Conservation (phyloP, 352 stramenopile species). For the Pythium chondricola region DNA sequence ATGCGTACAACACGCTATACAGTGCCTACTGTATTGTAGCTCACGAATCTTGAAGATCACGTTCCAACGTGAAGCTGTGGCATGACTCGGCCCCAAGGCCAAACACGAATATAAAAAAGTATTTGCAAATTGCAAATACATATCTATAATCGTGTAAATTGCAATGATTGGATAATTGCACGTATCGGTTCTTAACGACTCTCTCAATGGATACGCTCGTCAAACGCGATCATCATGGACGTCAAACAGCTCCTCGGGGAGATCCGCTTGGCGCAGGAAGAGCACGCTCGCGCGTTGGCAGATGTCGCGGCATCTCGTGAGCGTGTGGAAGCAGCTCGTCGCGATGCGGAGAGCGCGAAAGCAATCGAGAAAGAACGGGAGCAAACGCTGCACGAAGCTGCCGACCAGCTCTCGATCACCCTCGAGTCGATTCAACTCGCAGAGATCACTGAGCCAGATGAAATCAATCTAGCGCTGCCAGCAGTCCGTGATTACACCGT, state of each 20-base stretch:
- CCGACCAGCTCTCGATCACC: conserved; percentile 17
- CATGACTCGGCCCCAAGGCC: too few species aligned
- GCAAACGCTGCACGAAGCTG: conserved; percentile 25
- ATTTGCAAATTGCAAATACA: too few species aligned
- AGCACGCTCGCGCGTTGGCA: conserved; percentile 31
- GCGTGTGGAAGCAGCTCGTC: conserved; percentile 18
- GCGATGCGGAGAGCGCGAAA: conserved; percentile 25
- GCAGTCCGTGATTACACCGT: conserved; percentile 31
- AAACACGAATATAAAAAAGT: too few species aligned
- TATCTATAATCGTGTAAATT: too few species aligned
- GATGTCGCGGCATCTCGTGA: conserved; percentile 14
- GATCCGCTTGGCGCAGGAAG: conserved; percentile 28
- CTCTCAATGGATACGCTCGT: too few species aligned
- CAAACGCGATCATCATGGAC: too few species aligned
- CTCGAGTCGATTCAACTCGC: conserved; percentile 21
- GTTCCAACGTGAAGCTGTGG: too few species aligned
- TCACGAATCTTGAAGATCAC: too few species aligned
- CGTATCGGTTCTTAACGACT: too few species aligned
- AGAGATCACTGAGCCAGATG: neutral
- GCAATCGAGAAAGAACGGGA: conserved; percentile 20
- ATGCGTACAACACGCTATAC: too few species aligned
- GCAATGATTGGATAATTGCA: too few species aligned
- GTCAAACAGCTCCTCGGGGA: conserved; percentile 21
- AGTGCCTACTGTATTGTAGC: too few species aligned
- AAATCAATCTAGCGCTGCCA: neutral